Percentiles rank a stretch among this genome's conserved stretches.
Conservation (phyloP, 805 yeast species). For the Candida orba region DNA sequence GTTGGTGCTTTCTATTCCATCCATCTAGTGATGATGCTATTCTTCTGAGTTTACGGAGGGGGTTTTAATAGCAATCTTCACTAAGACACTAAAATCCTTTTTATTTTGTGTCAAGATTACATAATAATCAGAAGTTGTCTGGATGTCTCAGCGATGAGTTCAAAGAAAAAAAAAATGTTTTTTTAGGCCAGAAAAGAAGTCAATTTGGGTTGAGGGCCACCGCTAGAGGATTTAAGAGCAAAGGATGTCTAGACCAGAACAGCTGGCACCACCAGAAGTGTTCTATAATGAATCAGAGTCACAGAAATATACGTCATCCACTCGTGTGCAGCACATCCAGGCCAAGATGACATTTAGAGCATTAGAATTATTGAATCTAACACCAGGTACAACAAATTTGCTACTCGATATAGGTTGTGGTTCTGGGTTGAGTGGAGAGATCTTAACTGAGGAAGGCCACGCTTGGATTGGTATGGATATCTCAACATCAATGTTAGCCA, state of each 20-base stretch:
- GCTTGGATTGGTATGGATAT: slow-evolving; percentile 96
- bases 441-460: slow-evolving; percentile 87
- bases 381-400: slow-evolving; percentile 47
- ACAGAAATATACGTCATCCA: slow-evolving; percentile 79
- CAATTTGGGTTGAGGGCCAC: no score
- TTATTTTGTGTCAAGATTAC: no score
- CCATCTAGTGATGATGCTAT: no score
- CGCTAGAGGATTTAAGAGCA: no score
- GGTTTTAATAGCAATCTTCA: no score
- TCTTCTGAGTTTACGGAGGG: no score
- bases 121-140: no score
- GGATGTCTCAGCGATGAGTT: no score
- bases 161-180: background rate
- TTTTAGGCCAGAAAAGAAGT: no score
- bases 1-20: no score
- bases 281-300: slow-evolving; percentile 91
- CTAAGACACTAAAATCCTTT: no score
- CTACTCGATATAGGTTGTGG: slow-evolving; percentile 95
- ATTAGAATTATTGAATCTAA: slow-evolving; percentile 74
- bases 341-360: slow-evolving; percentile 97
- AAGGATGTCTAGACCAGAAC: slow-evolving; percentile 97
- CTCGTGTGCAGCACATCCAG: slow-evolving; percentile 97
- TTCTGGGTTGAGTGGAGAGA: slow-evolving; percentile 92
- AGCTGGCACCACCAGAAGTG: slow-evolving; percentile 92
- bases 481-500: slow-evolving; percentile 91